A percentile compares a stretch with the other conserved stretches of the same genome.
Evolutionary conservation across 306 rosid genomes (phyloP).

Genomic region (Datisca glomerata): DNA sequence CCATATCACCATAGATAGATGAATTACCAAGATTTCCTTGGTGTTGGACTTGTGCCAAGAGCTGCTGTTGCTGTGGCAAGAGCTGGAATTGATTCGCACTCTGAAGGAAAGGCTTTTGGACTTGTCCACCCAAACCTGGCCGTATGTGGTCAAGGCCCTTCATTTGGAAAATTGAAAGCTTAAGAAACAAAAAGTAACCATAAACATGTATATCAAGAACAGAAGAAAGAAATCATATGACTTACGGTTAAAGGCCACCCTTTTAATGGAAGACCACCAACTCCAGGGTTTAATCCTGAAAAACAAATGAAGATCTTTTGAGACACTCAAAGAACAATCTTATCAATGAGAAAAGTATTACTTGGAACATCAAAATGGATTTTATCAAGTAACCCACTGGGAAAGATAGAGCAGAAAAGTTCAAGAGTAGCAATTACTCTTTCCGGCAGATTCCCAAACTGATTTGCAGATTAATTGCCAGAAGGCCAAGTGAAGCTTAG

Average conservation of each 20-base stretch:
- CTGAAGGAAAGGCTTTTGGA: slow-evolving; percentile 81
- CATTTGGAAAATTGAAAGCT: slow-evolving; percentile 15
- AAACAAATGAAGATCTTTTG: slow-evolving; percentile 17
- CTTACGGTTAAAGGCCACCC: slow-evolving; percentile 98
- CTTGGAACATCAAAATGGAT: neutral
- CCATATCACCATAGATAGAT: slow-evolving; percentile 64
- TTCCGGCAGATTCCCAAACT: neutral
- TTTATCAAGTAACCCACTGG: neutral
- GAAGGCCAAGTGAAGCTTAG: neutral
- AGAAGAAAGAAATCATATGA: slow-evolving; percentile 11
- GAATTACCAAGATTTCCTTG: slow-evolving; percentile 62
- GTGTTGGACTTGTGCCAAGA: slow-evolving; percentile 78
- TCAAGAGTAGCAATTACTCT: neutral
- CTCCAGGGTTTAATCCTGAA: slow-evolving; percentile 64
- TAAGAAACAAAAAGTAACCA: slow-evolving; percentile 18
- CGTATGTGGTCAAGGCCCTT: slow-evolving; percentile 85
- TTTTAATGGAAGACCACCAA: slow-evolving; percentile 68
- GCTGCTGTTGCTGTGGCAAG: slow-evolving; percentile 71
- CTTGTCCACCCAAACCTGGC: slow-evolving; percentile 76
- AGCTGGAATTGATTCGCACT: slow-evolving; percentile 76
- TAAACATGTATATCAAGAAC: slow-evolving; percentile 8
- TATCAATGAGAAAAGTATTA: neutral
- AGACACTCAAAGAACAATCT: slow-evolving; percentile 1
- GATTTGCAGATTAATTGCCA: neutral
- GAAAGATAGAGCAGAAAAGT: neutral